phyloP scores from a whole-genome alignment of 768 basidiomycete species.

The Inosperma sp. region DNA sequence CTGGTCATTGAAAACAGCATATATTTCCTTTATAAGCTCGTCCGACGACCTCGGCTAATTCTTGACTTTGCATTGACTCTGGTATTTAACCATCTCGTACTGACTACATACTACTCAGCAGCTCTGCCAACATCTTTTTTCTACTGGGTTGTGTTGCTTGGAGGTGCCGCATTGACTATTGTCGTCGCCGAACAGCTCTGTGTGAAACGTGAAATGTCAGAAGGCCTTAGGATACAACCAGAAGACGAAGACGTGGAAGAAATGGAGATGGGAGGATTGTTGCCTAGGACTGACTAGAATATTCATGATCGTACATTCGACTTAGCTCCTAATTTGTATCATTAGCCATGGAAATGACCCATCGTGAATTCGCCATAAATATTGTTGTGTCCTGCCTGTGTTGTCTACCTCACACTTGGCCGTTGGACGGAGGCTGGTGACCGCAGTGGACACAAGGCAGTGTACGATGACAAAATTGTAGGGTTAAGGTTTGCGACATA shows the following conservation, averaged over 20 bases:
- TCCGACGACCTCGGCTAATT: constrained; percentile 89
- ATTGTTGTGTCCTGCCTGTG: no score
- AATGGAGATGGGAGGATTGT: constrained; percentile 51
- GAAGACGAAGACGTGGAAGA: constrained; percentile 53
- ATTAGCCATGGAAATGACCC: neutral
- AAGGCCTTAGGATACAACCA: constrained; percentile 61
- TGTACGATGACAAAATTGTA: neutral
- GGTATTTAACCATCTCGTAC: constrained; percentile 84
- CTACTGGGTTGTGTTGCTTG: constrained; percentile 82
- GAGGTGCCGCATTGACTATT: constrained; percentile 68
- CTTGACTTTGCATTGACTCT: constrained; percentile 93
- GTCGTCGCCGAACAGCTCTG: constrained; percentile 88
- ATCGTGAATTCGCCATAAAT: no score
- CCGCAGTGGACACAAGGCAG: neutral
- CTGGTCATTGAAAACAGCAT: constrained; percentile 35
- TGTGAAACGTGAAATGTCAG: constrained; percentile 83
- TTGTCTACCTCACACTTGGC: neutral
- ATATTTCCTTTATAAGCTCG: constrained; percentile 79
- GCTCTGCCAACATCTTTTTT: constrained; percentile 84
- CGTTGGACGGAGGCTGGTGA: neutral
- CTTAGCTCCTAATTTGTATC: neutral
- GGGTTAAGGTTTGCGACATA: constrained; percentile 1
- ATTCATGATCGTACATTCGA: neutral
- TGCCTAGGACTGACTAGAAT: constrained; percentile 35
- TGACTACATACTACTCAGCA: constrained; percentile 89